Base-by-base conservation (phyloP, 2,329 filamentous ascomycete genomes). In the Fusarium sublunatum region DNA sequence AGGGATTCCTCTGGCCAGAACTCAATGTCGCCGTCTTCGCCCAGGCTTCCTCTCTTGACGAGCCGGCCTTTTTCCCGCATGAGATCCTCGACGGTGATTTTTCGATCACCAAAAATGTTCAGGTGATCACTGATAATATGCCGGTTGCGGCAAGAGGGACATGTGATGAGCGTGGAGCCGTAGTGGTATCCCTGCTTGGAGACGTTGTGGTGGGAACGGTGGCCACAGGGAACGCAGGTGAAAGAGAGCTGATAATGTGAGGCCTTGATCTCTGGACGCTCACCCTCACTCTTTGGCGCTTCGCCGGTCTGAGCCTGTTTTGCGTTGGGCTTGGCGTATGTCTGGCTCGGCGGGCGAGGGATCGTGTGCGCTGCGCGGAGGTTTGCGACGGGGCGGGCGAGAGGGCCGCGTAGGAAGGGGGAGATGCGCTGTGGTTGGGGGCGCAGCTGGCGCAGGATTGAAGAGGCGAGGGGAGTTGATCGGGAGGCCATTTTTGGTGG, bases 161-260 rank as follows among this genome's bases (percentile, higher is more conserved):
- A 99, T 31, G 90, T 89, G 65, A 98, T 93, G 54, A 99, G 82
- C 5, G 95, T 90, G 2, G 92, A 94, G 32, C 95, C 95, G 63
- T 89, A 83, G 77, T 98, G 93, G 75, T 99, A 99, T 29, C 92
- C 95, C 74, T 98, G 95, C 77, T 98, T 97, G 28, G 92, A 92
- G 70, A 99, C 83, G 46, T 85, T 85, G 78, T 99, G 96, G 11
- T 88, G 84, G n/a, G 92, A 96, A 55, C 93, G 89, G 32, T 85
- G 80, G 41, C 83, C 81, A 79, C 95, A 99, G 29, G 91, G 92
- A 57, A 91, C 88, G 84, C 95, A 99, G 67, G 95, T 99, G 76
- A 99, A 97, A 45, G 88, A 91, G 65, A 99, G 83, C 68, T 92
- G 85, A 78, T 98, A 99, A 54, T 91, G 87, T 2, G 92, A 92